phyloP scores from a whole-genome alignment of 306 rosid genomes.

The Trifolium repens region DNA sequence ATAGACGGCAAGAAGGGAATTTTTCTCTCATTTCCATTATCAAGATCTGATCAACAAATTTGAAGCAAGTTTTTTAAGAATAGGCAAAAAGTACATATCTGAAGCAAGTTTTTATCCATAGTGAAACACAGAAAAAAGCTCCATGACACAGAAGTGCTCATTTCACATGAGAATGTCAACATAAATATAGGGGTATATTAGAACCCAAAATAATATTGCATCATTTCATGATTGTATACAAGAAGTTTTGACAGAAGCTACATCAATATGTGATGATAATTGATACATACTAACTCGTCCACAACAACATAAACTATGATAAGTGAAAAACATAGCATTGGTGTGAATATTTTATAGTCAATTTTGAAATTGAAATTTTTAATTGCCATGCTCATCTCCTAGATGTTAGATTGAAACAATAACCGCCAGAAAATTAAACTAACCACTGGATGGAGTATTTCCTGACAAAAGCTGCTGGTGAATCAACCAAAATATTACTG shows the following conservation, averaged over 20 bases:
- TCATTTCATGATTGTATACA: conserved; percentile 27
- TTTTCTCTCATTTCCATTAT: background rate
- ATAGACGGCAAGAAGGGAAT: conserved; percentile 2
- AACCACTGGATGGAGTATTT: conserved; percentile 82
- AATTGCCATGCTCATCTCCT: conserved; percentile 25
- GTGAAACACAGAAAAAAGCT: background rate
- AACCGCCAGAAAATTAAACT: conserved; percentile 45
- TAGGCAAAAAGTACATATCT: background rate
- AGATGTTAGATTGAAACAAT: conserved; percentile 8
- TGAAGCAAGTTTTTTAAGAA: conserved; percentile 10
- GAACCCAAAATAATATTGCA: conserved; percentile 31
- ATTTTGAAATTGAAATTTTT: conserved; percentile 13
- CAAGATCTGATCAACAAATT: conserved; percentile 21
- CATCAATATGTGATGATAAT: conserved; percentile 20
- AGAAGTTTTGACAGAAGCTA: conserved; percentile 12
- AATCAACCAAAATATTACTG: conserved; percentile 53
- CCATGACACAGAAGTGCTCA: background rate
- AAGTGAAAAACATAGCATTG: conserved; percentile 12
- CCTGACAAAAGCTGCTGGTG: conserved; percentile 57
- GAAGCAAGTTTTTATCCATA: background rate
- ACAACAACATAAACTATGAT: conserved; percentile 29
- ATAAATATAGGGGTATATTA: background rate
- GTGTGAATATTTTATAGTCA: background rate
- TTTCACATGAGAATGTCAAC: background rate
- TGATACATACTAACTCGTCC: background rate